These are phyloP conservation scores for Cordyceps pruinosa DNA, from an alignment of 2,329 filamentous ascomycete genomes.

Conservation along the genomic window DNA sequence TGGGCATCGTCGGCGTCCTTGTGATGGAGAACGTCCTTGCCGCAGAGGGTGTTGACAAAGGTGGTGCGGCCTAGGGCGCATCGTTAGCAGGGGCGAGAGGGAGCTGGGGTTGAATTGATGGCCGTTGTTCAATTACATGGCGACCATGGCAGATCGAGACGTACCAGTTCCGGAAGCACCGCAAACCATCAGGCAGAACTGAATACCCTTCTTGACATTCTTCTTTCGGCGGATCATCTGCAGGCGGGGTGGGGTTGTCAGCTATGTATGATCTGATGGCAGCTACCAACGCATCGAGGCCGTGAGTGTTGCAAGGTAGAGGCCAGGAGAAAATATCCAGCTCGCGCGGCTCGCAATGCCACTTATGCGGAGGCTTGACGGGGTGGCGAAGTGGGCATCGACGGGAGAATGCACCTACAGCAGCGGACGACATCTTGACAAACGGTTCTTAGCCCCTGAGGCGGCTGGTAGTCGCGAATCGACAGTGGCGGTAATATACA, in stretches of 20 bases:
- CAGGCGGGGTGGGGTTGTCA: conserved; percentile 25
- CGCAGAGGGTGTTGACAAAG: conserved; percentile 98
- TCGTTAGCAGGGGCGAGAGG: not conserved
- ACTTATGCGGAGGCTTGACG: not conserved
- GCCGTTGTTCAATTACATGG: not conserved
- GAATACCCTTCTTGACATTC: conserved; percentile 99
- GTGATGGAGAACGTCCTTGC: conserved; percentile 81
- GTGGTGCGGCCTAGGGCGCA: conserved; percentile 73
- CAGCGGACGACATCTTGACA: conserved; percentile 19
- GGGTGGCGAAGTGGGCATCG: not conserved
- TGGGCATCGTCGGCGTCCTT: conserved; percentile 90
- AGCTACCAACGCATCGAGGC: not conserved
- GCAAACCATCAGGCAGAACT: conserved; percentile 99
- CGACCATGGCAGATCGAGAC: conserved; percentile 23
- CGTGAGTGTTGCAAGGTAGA: not conserved
- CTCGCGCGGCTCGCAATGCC: not conserved
- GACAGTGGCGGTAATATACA: conserved; percentile 5
- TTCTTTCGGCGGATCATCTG: conserved; percentile 99
- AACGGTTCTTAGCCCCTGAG: conserved; percentile 11
- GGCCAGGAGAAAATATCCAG: not conserved
- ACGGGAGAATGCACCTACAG: conserved; percentile 15
- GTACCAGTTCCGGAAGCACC: conserved; percentile 96
- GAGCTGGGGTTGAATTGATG: not conserved
- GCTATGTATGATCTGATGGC: not conserved
- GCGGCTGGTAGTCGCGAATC: conserved; percentile 8